phyloP scores from a whole-genome alignment of 345 rosid genomes.

The Gossypium australe region DNA sequence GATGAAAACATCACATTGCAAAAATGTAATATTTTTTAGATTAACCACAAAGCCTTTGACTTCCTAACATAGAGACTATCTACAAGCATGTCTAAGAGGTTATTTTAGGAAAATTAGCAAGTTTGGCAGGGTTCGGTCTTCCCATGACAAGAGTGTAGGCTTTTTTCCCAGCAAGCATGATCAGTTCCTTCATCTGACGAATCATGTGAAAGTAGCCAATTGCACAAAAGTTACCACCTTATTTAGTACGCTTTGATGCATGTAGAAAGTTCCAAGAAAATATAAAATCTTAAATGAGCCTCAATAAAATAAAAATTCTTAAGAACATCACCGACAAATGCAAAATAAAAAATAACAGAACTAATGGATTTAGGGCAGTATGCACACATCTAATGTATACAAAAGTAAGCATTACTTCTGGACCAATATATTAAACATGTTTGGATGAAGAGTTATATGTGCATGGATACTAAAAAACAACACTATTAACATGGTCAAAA shows the following conservation, averaged over 20 bases:
- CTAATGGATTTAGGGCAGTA: background rate
- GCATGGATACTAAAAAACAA: background rate
- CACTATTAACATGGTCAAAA: background rate
- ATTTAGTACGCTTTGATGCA: conserved; percentile 3
- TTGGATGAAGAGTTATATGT: background rate
- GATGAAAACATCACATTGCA: conserved; percentile 77
- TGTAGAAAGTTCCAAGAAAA: background rate
- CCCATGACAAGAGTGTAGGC: conserved; percentile 87
- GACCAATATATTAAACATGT: background rate
- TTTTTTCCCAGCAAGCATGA: conserved; percentile 67
- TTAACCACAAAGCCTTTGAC: conserved; percentile 4
- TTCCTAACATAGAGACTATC: background rate
- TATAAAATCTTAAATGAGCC: background rate
- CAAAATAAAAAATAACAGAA: background rate
- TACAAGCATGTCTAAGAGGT: background rate
- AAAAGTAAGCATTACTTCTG: background rate
- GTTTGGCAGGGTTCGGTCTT: conserved; percentile 87
- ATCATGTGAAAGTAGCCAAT: conserved; percentile 91
- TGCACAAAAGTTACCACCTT: conserved; percentile 29
- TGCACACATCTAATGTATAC: background rate
- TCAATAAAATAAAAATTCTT: background rate
- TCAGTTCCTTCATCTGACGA: conserved; percentile 73
- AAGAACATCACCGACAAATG: background rate
- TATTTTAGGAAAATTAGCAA: conserved; percentile 93
- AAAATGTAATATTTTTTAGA: conserved; percentile 8